Evolutionary conservation across 176 grass and related monocot genomes (phyloP), one percentile per base, ranked within the genome.

Genomic region (Avena eriantha): DNA sequence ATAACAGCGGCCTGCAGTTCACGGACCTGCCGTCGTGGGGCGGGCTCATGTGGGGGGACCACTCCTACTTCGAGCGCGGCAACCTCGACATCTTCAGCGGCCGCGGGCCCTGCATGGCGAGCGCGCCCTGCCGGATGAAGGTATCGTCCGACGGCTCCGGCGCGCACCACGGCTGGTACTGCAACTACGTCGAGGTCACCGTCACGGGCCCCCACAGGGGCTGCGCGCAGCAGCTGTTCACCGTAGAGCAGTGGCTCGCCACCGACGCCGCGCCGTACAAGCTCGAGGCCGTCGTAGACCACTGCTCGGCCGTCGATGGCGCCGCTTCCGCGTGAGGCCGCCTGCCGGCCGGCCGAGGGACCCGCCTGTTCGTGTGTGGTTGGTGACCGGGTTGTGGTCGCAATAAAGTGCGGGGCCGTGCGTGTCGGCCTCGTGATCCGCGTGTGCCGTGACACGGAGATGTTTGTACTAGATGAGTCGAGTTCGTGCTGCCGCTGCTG

Each of bases 11-110:
- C 15, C 76, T 99, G 71, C 45, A 64, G 31, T 90, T 96, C 90
- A 50, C 80, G 75, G 90, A 94, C 90, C 87, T 99, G 78, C 90
- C 72, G 12, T 56, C 84, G 3, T 99, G 94, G 97, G 97, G 97
- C 47, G 97, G 97, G 48, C 66, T 88, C 16, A 94, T 96, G 97
- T 89, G 77, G 4, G 10, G 15, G 29, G 23, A 58, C 87, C 80
- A 96, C 89, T 83, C 95, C 90, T 99, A 96, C 92, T 99, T 93
- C 90, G 94, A 94, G 88, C 85, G 97, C 56, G 82, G 94, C 86
- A 99, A 99, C 69, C 93, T 99, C 22, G 97, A 99, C 93, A 91
- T 99, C 82, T 99, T 99, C 94, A 93, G 94, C 84, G 97, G 94
- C 45, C 97, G 92, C n/a, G 97, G 94, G 22, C 97, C 94, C 18